phyloP scores from a whole-genome alignment of 2,329 filamentous ascomycete genomes.

The Stachybotrys elegans region DNA sequence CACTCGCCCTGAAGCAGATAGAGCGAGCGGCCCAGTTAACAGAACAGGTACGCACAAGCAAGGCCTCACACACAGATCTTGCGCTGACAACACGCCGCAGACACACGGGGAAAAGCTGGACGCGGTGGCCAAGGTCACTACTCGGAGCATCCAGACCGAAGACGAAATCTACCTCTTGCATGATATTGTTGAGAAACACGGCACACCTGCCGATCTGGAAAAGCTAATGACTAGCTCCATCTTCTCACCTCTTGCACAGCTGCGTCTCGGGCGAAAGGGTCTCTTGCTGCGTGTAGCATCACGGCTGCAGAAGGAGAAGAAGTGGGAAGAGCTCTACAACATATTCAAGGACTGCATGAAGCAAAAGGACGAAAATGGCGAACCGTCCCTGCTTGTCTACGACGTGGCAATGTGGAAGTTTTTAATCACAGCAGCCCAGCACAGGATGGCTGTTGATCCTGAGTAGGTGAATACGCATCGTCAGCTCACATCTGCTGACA shows the following conservation, averaged over 20 bases:
- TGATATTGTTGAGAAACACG: slow-evolving; percentile 39
- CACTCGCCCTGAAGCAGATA: slow-evolving; percentile 45
- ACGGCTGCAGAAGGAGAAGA: slow-evolving; percentile 28
- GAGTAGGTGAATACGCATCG: slow-evolving; percentile 22
- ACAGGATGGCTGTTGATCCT: slow-evolving; percentile 22
- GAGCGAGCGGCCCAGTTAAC: slow-evolving; percentile 42
- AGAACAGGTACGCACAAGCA: slow-evolving; percentile 30
- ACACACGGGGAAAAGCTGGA: slow-evolving; percentile 13
- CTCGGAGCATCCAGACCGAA: slow-evolving; percentile 35
- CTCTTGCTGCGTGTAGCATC: slow-evolving; percentile 35
- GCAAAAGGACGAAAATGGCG: slow-evolving; percentile 27
- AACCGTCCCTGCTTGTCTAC: slow-evolving; percentile 37
- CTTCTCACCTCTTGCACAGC: slow-evolving; percentile 38
- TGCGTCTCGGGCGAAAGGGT: slow-evolving; percentile 42
- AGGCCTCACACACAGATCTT: neutral
- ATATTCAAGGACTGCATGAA: slow-evolving; percentile 40
- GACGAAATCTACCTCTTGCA: slow-evolving; percentile 48
- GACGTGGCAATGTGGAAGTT: slow-evolving; percentile 37
- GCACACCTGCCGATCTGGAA: slow-evolving; percentile 33
- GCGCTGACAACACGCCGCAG: slow-evolving; percentile 8
- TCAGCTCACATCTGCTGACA: neutral
- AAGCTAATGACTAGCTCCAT: slow-evolving; percentile 32
- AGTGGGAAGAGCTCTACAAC: slow-evolving; percentile 38
- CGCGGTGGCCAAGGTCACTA: slow-evolving; percentile 14
- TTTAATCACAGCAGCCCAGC: slow-evolving; percentile 32